Evolutionary conservation across 1,139 yeast genomes (phyloP), one percentile per base, ranked within the genome.

Genomic region (Candida sp.): DNA sequence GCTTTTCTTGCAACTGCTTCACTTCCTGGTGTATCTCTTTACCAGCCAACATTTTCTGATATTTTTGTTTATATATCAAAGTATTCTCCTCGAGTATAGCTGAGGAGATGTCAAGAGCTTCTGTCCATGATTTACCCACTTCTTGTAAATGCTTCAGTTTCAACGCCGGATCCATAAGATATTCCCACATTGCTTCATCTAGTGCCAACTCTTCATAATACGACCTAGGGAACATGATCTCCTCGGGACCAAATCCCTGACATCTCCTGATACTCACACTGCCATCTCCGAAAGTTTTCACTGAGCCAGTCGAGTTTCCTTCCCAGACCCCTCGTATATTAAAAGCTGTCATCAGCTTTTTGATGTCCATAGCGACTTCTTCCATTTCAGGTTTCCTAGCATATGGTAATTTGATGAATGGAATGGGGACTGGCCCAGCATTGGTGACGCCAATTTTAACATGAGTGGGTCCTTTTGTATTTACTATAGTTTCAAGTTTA

Each of bases 121-220:
- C 53, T 9, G 48, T 46, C 75, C 75, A 72, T 15, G 43, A 38
- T 21, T 42, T 38, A 5, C 42, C 38, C 7, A n/a, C 35, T 25
- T 5, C 34, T 30, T 9, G 35, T 36, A 27, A 23, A 21, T 11
- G 32, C 12, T 23, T 21, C 11, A 9, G 29, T 15, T 38, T 34
- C 12, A 30, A 36, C 38, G 40, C 52, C 29, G 46, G 27, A 4
- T 51, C 51, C 25, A 63, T 33, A 38, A 64, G 39, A 36, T 48
- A 52, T 45, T 75, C 81, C 75, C 75, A 73, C 3, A 53, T 38
- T 1, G 64, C 69, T 45, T 72, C 76, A 30, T 54, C 54, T n/a
- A 48, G 49, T 4, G 60, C 65, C 41, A 61, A 52, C n/a, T 53
- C 40, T 38, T 61, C 58, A 49, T 72, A 61, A 45, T 68, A 53